Evolutionary conservation across 768 basidiomycete genomes (phyloP).

Genomic region (Pisolithus albus): DNA sequence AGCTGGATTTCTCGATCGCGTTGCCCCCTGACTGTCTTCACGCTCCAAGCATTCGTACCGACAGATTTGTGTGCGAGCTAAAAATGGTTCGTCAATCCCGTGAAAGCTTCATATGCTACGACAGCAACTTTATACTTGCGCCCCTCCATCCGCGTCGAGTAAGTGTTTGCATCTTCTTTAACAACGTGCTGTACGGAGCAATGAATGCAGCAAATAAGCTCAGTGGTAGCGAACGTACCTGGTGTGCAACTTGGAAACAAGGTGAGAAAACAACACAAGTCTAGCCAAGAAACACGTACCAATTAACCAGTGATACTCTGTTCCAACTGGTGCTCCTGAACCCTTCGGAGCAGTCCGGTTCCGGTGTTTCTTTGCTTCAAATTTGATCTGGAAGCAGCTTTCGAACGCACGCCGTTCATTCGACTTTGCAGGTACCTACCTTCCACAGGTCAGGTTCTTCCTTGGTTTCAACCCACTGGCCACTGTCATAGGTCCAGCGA

Average conservation of each 20-base stretch:
- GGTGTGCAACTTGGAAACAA: neutral
- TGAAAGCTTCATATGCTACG: neutral
- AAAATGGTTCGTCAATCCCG: neutral
- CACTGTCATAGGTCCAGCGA: conserved; percentile 3
- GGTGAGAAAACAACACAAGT: neutral
- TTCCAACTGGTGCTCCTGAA: conserved; percentile 2
- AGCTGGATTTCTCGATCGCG: conserved; percentile 7
- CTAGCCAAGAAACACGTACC: neutral
- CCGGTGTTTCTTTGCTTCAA: conserved; percentile 2
- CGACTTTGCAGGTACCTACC: neutral
- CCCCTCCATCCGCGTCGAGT: conserved; percentile 8
- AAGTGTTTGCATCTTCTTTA: conserved; percentile 9
- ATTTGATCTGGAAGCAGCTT: neutral
- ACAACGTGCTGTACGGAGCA: conserved; percentile 4
- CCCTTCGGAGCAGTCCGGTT: neutral
- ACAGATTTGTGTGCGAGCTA: conserved; percentile 6
- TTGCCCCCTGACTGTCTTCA: conserved; percentile 6
- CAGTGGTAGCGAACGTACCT: neutral
- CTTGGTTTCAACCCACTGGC: conserved; percentile 8
- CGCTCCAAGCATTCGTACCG: conserved; percentile 3
- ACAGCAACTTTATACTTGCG: conserved; percentile 7
- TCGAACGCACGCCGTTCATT: neutral
- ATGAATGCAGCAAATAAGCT: neutral
- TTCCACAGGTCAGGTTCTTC: conserved; percentile 7
- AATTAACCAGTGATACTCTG: conserved; percentile 5